phyloP scores from a whole-genome alignment of 768 basidiomycete genomes.

The Suillus subaureus region DNA sequence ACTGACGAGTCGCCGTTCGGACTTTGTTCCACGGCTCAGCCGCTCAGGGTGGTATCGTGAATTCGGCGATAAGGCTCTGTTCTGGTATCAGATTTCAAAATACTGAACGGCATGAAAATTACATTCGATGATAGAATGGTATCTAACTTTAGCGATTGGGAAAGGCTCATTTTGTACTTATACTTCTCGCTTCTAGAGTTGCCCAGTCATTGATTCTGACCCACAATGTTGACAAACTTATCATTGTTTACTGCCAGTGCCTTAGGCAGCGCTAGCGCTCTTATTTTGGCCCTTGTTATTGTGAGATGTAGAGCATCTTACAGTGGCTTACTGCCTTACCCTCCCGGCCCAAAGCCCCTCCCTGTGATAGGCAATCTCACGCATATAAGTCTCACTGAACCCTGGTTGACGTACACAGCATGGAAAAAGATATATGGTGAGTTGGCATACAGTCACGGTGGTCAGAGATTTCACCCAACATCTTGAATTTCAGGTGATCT shows the following conservation, averaged over 20 bases:
- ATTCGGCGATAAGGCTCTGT: no score
- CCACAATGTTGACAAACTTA: background rate
- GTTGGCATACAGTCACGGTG: slow-evolving; percentile 5
- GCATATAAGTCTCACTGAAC: slow-evolving; percentile 25
- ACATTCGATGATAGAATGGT: background rate
- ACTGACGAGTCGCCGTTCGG: no score
- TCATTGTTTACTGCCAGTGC: slow-evolving; percentile 6
- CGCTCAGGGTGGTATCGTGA: no score
- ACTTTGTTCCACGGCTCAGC: no score
- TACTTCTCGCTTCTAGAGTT: background rate
- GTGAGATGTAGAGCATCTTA: no score
- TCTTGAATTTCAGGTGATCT: background rate
- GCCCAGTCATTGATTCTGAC: background rate
- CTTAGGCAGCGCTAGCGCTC: background rate
- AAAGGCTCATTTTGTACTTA: background rate
- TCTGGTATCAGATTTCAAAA: no score
- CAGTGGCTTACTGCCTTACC: slow-evolving; percentile 17
- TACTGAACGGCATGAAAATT: no score
- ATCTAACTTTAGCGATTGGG: background rate
- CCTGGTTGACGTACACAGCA: slow-evolving; percentile 35
- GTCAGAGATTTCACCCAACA: background rate
- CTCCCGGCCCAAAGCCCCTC: slow-evolving; percentile 32
- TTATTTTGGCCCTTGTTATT: background rate
- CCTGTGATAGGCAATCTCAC: slow-evolving; percentile 31
- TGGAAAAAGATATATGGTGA: slow-evolving; percentile 35